phyloP scores from a whole-genome alignment of 164 flowering plant species.

The Litsea cubeba region DNA sequence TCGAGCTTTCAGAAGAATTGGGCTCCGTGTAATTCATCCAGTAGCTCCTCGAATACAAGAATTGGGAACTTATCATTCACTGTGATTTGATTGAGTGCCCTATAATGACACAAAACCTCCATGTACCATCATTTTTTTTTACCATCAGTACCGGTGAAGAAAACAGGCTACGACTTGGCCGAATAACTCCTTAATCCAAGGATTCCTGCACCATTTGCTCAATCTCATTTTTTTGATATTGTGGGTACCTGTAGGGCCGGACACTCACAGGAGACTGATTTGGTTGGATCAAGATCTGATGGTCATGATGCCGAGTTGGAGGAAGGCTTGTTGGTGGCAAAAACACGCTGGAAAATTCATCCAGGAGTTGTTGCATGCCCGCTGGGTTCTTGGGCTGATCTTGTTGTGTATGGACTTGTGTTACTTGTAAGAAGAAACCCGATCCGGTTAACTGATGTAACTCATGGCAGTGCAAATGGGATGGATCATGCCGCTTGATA shows the following conservation, averaged over 20 bases:
- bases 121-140: no score
- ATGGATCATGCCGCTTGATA: not conserved
- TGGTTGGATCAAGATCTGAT: not conserved
- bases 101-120: no score
- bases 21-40: no score
- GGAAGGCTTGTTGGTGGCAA: not conserved
- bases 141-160: not conserved
- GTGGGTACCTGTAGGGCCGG: not conserved
- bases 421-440: not conserved
- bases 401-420: not conserved
- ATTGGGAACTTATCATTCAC: no score
- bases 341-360: not conserved
- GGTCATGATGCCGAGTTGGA: not conserved
- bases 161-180: not conserved
- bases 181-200: not conserved
- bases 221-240: constrained; percentile 4
- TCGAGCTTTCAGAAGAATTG: not conserved
- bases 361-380: not conserved
- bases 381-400: not conserved
- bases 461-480: not conserved
- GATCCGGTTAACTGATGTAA: not conserved
- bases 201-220: not conserved
- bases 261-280: not conserved
- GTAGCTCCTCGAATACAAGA: no score
- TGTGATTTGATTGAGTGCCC: no score